These are phyloP conservation scores for Nicotiana tabacum DNA, from an alignment of 257 asterid species.

Conservation along the genomic window DNA sequence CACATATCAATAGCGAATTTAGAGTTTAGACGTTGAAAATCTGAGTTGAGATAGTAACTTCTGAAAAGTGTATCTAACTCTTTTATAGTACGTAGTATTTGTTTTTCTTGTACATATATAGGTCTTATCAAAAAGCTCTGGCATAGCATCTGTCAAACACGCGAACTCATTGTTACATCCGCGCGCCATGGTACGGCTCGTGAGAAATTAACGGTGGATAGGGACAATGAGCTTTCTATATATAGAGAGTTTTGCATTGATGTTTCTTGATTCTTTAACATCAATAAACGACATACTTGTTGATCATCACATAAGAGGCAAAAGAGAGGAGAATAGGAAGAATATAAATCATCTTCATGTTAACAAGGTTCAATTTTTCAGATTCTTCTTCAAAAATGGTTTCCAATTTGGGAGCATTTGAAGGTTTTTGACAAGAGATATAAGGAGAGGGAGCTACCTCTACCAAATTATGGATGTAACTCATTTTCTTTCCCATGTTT, in stretches of 20 bases:
- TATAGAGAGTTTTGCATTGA: neutral
- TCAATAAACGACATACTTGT: constrained; percentile 12
- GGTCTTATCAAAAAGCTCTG: too few species aligned
- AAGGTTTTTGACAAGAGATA: constrained; percentile 33
- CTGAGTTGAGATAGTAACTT: too few species aligned
- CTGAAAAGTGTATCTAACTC: too few species aligned
- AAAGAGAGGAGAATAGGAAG: constrained; percentile 32
- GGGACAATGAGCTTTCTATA: too few species aligned
- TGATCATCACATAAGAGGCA: constrained; percentile 32
- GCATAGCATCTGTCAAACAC: too few species aligned
- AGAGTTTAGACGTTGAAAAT: too few species aligned
- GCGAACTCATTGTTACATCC: too few species aligned
- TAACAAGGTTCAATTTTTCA: constrained; percentile 17
- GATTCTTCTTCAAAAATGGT: constrained; percentile 50
- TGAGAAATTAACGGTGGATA: neutral
- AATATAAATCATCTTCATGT: constrained; percentile 26
- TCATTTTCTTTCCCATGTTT: constrained; percentile 35
- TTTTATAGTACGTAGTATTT: too few species aligned
- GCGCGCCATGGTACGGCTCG: neutral
- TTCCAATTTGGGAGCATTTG: constrained; percentile 46
- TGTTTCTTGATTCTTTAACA: neutral
- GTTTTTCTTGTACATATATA: too few species aligned
- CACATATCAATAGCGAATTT: too few species aligned
- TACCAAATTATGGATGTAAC: constrained; percentile 31
- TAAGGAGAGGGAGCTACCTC: constrained; percentile 56